Conservation (phyloP, 2,329 filamentous ascomycete species). For the Chaetomium olivaceum region DNA sequence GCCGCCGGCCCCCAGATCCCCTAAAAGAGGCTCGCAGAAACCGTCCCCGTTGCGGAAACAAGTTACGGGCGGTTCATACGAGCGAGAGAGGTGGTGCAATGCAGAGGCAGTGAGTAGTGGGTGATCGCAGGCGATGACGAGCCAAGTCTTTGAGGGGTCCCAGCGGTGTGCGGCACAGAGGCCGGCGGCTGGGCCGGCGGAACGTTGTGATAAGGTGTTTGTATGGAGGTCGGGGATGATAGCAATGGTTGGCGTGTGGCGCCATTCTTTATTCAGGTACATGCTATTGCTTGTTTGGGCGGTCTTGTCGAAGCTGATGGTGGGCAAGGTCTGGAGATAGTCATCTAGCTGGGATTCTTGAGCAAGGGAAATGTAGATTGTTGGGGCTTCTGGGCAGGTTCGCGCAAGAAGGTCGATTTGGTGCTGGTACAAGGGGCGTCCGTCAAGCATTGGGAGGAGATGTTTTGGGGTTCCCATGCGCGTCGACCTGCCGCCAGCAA, state of each 20-base stretch:
- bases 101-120: slow-evolving; percentile 36
- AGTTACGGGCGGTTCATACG: slow-evolving; percentile 36
- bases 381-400: slow-evolving; percentile 7
- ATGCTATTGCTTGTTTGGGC: too few relatives aligned
- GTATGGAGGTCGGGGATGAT: slow-evolving; percentile 8
- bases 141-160: slow-evolving; percentile 35
- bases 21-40: slow-evolving; percentile 40
- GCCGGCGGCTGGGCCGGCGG: slow-evolving; percentile 29
- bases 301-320: background rate
- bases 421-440: slow-evolving; percentile 33
- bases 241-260: too few relatives aligned
- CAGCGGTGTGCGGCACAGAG: slow-evolving; percentile 37
- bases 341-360: slow-evolving; percentile 15
- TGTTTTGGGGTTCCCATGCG: slow-evolving; percentile 38
- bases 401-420: background rate
- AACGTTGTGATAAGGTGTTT: background rate
- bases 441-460: slow-evolving; percentile 36
- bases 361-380: slow-evolving; percentile 18
- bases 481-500: slow-evolving; percentile 38
- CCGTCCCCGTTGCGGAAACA: slow-evolving; percentile 39
- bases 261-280: background rate
- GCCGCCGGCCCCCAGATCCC: slow-evolving; percentile 40
- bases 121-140: slow-evolving; percentile 40
- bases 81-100: slow-evolving; percentile 34
- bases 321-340: slow-evolving; percentile 9